Base-by-base conservation (phyloP, 1,139 yeast species). In the Hemisphaericaspora subhashii region DNA sequence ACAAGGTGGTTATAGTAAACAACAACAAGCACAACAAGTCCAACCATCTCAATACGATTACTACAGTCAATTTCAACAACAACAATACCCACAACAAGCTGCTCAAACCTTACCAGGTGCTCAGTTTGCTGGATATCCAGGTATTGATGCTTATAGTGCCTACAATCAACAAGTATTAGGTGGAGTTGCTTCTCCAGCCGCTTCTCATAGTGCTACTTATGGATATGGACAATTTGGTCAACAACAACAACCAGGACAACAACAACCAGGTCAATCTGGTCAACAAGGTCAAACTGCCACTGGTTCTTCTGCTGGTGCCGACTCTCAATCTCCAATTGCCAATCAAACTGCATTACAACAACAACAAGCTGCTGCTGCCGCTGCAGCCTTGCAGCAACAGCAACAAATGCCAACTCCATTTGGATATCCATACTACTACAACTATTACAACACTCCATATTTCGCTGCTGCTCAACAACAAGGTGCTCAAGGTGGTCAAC, bases 111-210 rank as follows among this genome's bases (percentile, higher is more conserved):
- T 35, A 29, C 72, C 72, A 42, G 71, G 66, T 37, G 64, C 60
- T 27, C 75, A 68, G 54, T 72, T 63, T 51, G 73, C 64, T 34
- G 74, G 66, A 32, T 70, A 66, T 58, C 76, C 77, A 32, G 73
- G 71, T 23, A 54, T 68, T 40, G 77, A 71, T 52, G 27, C 27
- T 18, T 71, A 68, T 58, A 58, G 66, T 37, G 65, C 64, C 35
- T 68, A 66, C 55, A 63, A 57, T 47, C 68, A 59, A 44, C 72
- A 65, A 50, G 60, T 55, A 42, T 59, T 58, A 44, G 57, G 59
- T 26, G 62, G 53, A 11, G 46, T 58, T 38, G 55, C 66, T 53
- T 83, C 68, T 13, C 67, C 68, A 31, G 71, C 72, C 26, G 68
- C 69, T 40, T 57, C 61, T 36, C 68, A 64, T 44, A 61, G 64